These are phyloP conservation scores for Claviceps capensis DNA, from an alignment of 2,329 filamentous ascomycete genomes.

Conservation along the genomic window DNA sequence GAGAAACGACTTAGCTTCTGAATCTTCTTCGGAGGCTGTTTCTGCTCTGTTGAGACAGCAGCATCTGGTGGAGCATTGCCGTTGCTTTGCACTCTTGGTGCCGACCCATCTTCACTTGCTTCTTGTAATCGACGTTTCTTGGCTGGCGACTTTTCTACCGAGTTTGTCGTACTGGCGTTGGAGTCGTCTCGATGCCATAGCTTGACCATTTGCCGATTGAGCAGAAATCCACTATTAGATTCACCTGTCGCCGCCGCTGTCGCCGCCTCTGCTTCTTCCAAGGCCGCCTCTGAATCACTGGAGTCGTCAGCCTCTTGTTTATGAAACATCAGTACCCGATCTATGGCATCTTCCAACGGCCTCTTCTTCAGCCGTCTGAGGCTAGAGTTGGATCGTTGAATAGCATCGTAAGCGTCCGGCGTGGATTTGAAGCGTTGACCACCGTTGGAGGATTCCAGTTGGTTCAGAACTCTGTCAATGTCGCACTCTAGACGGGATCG, in stretches of 20 bases:
- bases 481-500: slow-evolving; percentile 44
- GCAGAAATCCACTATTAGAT: slow-evolving; percentile 23
- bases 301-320: slow-evolving; percentile 48
- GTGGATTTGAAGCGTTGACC: slow-evolving; percentile 29
- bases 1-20: slow-evolving; percentile 18
- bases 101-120: slow-evolving; percentile 13
- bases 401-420: slow-evolving; percentile 57
- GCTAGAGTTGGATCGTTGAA: slow-evolving; percentile 77
- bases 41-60: slow-evolving; percentile 11
- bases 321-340: slow-evolving; percentile 62
- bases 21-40: slow-evolving; percentile 16
- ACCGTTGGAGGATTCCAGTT: slow-evolving; percentile 53
- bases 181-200: slow-evolving; percentile 21
- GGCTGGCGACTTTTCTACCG: slow-evolving; percentile 12
- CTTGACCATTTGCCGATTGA: slow-evolving; percentile 29
- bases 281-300: slow-evolving; percentile 36
- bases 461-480: slow-evolving; percentile 67
- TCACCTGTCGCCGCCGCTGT: slow-evolving; percentile 14
- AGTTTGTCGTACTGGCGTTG: slow-evolving; percentile 1
- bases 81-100: slow-evolving; percentile 1
- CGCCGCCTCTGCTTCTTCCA: slow-evolving; percentile 28
- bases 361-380: slow-evolving; percentile 72
- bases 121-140: slow-evolving; percentile 22
- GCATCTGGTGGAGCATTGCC: neutral
- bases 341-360: slow-evolving; percentile 71